Base-by-base conservation (phyloP, 208 protist species). In the Trypanosoma vivax region DNA sequence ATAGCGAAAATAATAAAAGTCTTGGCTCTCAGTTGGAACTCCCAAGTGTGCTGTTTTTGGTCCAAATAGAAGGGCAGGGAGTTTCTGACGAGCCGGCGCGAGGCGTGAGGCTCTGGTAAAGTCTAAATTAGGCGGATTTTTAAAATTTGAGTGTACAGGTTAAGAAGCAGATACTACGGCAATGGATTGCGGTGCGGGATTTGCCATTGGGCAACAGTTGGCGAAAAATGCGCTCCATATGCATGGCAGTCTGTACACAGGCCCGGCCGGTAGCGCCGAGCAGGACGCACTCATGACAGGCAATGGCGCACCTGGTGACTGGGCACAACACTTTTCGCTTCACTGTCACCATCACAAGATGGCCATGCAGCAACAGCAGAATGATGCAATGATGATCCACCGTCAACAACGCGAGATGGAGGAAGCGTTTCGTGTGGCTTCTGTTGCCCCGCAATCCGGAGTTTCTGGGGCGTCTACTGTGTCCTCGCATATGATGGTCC, bases 101-200 rank as follows among this genome's bases (percentile, higher is more conserved):
- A n/a, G n/a, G n/a, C n/a, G n/a, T n/a, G n/a, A n/a, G n/a, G n/a
- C n/a, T n/a, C n/a, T n/a, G n/a, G n/a, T n/a, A n/a, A n/a, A n/a
- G n/a, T n/a, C n/a, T n/a, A 2, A 10, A 55, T 2, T 39, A 38
- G 34, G 40, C 38, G n/a, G 27, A 5, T 24, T 49, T 39, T 34
- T 46, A 3, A 35, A 24, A 25, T 21, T 34, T 24, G 35, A 3
- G 40, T 19, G 45, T 31, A 23, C 9, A 47, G 3, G 46, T 5
- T 18, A 25, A 30, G 7, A 34, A 25, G 4, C 19, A 43, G 6
- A 48, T 31, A 24, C 6, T 10, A 19, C n/a, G 18, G 27, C n/a
- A 39, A 88, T 88, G 83, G 79, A 91, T 46, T 88, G 83, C 62
- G 80, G 79, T 40, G 70, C 65, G 1, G 79, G 73, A 1, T 61